A percentile compares a stretch with the other conserved stretches of the same genome.
These are phyloP conservation scores for Tripidium arundinaceum DNA, from an alignment of 202 grass and related monocot species.

Conservation along the genomic window DNA sequence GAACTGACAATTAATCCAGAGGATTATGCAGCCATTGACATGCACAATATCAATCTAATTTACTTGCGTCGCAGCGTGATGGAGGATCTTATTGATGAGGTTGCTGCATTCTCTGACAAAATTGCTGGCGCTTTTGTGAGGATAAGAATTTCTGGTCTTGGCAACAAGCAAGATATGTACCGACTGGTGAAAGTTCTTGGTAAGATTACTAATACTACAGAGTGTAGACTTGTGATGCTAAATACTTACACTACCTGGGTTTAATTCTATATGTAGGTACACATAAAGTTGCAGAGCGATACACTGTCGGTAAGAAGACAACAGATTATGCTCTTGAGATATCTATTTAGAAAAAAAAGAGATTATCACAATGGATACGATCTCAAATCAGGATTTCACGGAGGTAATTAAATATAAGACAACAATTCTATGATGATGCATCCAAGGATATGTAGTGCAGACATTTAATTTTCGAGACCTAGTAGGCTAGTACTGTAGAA, in stretches of 20 bases:
- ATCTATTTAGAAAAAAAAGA: constrained; percentile 91
- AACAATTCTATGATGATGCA: neutral
- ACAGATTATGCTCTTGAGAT: constrained; percentile 87
- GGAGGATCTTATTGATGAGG: constrained; percentile 86
- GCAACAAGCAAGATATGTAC: constrained; percentile 97
- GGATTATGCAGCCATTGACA: constrained; percentile 92
- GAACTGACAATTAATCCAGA: constrained; percentile 47
- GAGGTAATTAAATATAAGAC: constrained; percentile 45
- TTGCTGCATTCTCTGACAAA: constrained; percentile 62
- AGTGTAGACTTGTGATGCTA: neutral
- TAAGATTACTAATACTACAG: constrained; percentile 36
- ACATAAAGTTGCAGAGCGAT: constrained; percentile 65
- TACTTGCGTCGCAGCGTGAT: constrained; percentile 77
- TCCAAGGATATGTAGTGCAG: neutral
- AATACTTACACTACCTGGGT: constrained; percentile 31
- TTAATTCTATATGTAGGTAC: constrained; percentile 71
- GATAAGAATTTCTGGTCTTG: constrained; percentile 71
- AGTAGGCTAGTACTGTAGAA: neutral
- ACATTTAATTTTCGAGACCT: constrained; percentile 23
- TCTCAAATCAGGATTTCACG: constrained; percentile 97
- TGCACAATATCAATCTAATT: constrained; percentile 95
- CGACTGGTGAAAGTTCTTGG: constrained; percentile 93
- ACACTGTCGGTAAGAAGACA: constrained; percentile 90
- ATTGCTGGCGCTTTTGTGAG: constrained; percentile 90
- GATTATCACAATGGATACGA: constrained; percentile 76